Evolutionary conservation across 2,329 filamentous ascomycete species (phyloP).

Genomic region (Westerdykella sp.): DNA sequence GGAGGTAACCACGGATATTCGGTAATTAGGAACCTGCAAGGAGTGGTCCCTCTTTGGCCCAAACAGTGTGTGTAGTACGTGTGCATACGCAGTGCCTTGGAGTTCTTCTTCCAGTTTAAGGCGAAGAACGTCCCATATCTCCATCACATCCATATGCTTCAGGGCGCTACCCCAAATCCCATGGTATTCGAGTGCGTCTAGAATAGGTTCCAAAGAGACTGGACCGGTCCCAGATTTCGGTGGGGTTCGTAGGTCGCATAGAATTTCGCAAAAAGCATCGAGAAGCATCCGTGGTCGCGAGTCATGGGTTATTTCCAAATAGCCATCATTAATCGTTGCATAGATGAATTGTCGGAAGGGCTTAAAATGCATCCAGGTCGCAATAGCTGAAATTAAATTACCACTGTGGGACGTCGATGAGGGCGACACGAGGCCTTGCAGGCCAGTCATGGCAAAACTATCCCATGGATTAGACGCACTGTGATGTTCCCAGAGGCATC

Average conservation of each 20-base stretch:
- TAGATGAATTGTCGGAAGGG: constrained; percentile 55
- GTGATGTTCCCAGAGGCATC: constrained; percentile 55
- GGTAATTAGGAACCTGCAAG: constrained; percentile 32
- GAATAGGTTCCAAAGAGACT: constrained; percentile 30
- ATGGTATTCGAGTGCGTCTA: constrained; percentile 38
- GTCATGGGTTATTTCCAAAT: constrained; percentile 11
- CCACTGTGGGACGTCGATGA: constrained; percentile 31
- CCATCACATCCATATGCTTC: constrained; percentile 45
- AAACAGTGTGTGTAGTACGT: constrained; percentile 43
- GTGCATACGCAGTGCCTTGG: constrained; percentile 38
- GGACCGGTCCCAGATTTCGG: constrained; percentile 34
- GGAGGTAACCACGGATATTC: constrained; percentile 31
- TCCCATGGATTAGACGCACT: constrained; percentile 52
- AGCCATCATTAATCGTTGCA: constrained; percentile 19
- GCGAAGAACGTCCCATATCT: constrained; percentile 51
- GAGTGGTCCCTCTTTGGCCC: constrained; percentile 35
- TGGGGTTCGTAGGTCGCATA: constrained; percentile 45
- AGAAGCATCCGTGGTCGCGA: constrained; percentile 47
- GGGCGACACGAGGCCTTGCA: constrained; percentile 43
- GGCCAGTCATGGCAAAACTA: constrained; percentile 51
- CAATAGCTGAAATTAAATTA: constrained; percentile 49
- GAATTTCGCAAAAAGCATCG: constrained; percentile 46
- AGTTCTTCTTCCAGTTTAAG: constrained; percentile 49
- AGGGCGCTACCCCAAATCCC: constrained; percentile 33
- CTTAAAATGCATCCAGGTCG: constrained; percentile 53